Evolutionary conservation across 2,329 filamentous ascomycete species (phyloP).

Genomic region (Setomelanomma holmii): DNA sequence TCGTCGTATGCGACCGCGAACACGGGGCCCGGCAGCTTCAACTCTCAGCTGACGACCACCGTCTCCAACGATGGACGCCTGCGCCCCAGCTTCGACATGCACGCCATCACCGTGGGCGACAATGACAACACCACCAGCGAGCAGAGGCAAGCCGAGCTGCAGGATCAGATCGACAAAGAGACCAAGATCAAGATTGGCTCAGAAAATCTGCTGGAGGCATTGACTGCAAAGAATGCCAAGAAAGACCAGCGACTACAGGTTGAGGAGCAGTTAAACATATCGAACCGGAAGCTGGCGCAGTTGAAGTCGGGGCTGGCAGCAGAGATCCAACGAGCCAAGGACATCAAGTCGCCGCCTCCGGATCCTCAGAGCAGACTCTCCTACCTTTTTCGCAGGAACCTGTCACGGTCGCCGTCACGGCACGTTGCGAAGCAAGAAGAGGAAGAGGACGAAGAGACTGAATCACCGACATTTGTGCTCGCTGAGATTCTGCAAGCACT

Average conservation of each 20-base stretch:
- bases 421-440: slow-evolving; percentile 62
- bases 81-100: slow-evolving; percentile 64
- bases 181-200: slow-evolving; percentile 98
- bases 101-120: slow-evolving; percentile 63
- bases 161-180: slow-evolving; percentile 90
- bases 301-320: slow-evolving; percentile 66
- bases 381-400: slow-evolving; percentile 63
- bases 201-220: slow-evolving; percentile 94
- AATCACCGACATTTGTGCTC: slow-evolving; percentile 91
- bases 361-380: slow-evolving; percentile 61
- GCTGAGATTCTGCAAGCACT: slow-evolving; percentile 89
- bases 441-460: slow-evolving; percentile 70
- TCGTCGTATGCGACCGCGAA: slow-evolving; percentile 72
- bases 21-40: slow-evolving; percentile 80
- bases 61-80: slow-evolving; percentile 68
- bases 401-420: slow-evolving; percentile 60
- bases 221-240: slow-evolving; percentile 94
- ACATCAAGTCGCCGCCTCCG: slow-evolving; percentile 57
- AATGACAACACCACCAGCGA: slow-evolving; percentile 69
- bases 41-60: slow-evolving; percentile 80
- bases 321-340: slow-evolving; percentile 65
- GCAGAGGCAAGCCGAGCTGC: slow-evolving; percentile 75
- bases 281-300: slow-evolving; percentile 74
- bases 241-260: slow-evolving; percentile 67
- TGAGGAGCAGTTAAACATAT: slow-evolving; percentile 88